A percentile compares a stretch with the other conserved stretches of the same genome.
These are phyloP conservation scores for Geotrichum citri-aurantii DNA, from an alignment of 1,139 yeast species.

Conservation along the genomic window DNA sequence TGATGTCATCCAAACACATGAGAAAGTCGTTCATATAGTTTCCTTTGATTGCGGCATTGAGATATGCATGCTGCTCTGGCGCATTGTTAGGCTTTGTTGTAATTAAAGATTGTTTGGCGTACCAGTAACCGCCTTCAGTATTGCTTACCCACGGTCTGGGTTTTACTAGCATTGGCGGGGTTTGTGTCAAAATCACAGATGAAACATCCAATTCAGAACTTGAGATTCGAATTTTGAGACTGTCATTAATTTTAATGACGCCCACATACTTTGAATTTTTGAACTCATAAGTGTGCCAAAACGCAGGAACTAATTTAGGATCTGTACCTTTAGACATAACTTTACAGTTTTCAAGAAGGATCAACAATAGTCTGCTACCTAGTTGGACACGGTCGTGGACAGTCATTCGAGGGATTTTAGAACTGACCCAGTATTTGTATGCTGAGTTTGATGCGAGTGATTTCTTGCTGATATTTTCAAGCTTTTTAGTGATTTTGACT, in stretches of 20 bases:
- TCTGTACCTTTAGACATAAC: conserved; percentile 48
- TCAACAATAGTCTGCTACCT: conserved; percentile 67
- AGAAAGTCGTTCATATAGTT: conserved; percentile 58
- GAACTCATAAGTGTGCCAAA: conserved; percentile 73
- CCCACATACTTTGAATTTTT: conserved; percentile 68
- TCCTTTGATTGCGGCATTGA: conserved; percentile 65
- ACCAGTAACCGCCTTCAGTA: conserved; percentile 71
- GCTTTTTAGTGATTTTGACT: conserved; percentile 1
- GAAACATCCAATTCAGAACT: conserved; percentile 38
- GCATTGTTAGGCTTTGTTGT: conserved; percentile 56
- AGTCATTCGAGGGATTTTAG: conserved; percentile 30
- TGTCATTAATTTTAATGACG: conserved; percentile 62
- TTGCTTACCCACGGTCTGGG: conserved; percentile 76
- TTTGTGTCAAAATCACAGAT: conserved; percentile 55
- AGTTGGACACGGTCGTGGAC: conserved; percentile 57
- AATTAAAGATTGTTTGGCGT: conserved; percentile 51
- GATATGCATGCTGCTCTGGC: conserved; percentile 75
- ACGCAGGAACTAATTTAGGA: conserved; percentile 59
- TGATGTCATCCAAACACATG: conserved; percentile 72
- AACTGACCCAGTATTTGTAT: conserved; percentile 35
- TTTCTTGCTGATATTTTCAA: conserved; percentile 40
- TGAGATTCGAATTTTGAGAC: conserved; percentile 50
- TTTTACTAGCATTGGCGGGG: conserved; percentile 79
- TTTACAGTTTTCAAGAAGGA: conserved; percentile 52
- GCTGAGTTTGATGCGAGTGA: conserved; percentile 28